Base-by-base conservation (phyloP, 2,329 filamentous ascomycete genomes). In the Sordariomycetes sp. region DNA sequence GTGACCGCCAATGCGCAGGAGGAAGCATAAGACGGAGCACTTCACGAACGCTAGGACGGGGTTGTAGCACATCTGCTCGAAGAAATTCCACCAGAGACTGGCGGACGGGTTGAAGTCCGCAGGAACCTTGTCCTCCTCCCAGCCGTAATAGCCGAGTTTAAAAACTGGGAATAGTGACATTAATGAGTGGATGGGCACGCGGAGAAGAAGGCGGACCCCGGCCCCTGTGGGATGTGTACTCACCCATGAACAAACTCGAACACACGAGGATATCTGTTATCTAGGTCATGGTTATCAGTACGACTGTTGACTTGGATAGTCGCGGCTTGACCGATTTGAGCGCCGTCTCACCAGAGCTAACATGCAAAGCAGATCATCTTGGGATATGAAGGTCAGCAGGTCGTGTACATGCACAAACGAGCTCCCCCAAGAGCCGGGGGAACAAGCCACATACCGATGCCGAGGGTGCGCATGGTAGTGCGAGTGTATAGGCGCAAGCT, bases 1-100 rank as follows among this genome's bases (percentile, higher is more conserved):
- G 54, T 70, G 63, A 45, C 70, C 62, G 54, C 69, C 68, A 0
- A 76, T 66, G 1, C 72, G 71, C 12, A 73, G 65, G 20, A 52
- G 28, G 51, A 53, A 57, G 55, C 50, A 57, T 17, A 57, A 32
- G 48, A 57, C 51, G 35, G 55, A 57, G 25, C 42, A 57, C 35
- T 57, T 57, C n/a, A 57, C 55, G 25, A 57, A 34, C 42, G 55
- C 55, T n/a, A 57, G 55, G 34, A 57, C 51, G 32, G 55, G 55
- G 39, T 57, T 57, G 48, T 53, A 52, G 32, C 50, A 50, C n/a
- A 57, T 50, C 24, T 57, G 55, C 48, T 52, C 51, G 24, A 57
- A 42, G 15, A 48, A 57, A 28, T 57, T 53, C 48, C 51, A 57
- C 34, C 50, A 32, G 20, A 57, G 48, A n/a, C 36, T 24, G 22